These are phyloP conservation scores for Penicillium lagena DNA, from an alignment of 495 filamentous ascomycete species.

Conservation along the genomic window DNA sequence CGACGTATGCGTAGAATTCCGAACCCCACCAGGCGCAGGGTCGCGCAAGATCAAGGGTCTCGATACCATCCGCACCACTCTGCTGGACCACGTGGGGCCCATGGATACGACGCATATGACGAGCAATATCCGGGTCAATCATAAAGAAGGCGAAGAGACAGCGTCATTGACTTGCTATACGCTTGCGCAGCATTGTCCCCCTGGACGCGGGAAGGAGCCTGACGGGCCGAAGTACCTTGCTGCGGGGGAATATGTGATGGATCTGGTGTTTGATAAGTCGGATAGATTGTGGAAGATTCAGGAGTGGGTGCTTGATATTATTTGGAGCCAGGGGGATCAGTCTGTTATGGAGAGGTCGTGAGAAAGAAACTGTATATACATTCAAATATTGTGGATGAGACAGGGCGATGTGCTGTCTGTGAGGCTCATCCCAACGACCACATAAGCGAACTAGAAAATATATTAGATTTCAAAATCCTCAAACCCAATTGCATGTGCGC, in stretches of 20 bases:
- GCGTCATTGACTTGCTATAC: conserved; percentile 13
- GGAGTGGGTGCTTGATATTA: conserved; percentile 13
- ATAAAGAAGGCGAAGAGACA: conserved; percentile 10
- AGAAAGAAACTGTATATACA: no score
- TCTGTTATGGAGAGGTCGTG: no score
- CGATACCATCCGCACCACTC: conserved; percentile 5
- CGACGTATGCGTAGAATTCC: conserved; percentile 6
- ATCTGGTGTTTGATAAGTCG: conserved; percentile 14
- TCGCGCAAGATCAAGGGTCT: conserved; percentile 9
- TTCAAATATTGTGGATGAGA: no score
- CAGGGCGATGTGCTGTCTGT: no score
- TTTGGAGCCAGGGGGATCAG: conserved; percentile 8
- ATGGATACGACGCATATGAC: conserved; percentile 28
- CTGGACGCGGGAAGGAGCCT: conserved; percentile 11
- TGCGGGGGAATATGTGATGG: conserved; percentile 16
- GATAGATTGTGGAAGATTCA: conserved; percentile 25
- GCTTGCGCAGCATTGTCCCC: conserved; percentile 23
- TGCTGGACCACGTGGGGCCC: conserved; percentile 12
- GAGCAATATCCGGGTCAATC: conserved; percentile 23
- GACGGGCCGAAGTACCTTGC: conserved; percentile 3
- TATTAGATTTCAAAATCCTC: no score
- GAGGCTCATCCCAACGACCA: no score
- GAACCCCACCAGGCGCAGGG: not conserved
- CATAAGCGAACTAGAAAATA: no score
- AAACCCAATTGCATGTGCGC: no score